These are phyloP conservation scores for Eucalyptus camaldulensis DNA, from an alignment of 345 rosid species.

Conservation along the genomic window DNA sequence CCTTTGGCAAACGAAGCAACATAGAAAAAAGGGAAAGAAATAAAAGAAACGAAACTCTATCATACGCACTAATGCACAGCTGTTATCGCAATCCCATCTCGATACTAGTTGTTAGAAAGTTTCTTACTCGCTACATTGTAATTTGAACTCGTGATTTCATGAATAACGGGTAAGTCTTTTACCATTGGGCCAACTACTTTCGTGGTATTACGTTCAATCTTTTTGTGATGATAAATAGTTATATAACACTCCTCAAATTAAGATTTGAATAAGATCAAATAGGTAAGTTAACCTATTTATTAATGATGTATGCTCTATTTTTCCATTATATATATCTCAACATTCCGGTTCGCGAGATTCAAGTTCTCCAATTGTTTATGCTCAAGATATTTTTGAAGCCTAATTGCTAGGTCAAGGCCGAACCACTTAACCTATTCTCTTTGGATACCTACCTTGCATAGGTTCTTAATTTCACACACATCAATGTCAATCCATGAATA, in stretches of 20 bases:
- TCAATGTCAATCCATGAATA: background rate
- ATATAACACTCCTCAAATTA: background rate
- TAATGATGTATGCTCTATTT: background rate
- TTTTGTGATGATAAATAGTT: background rate
- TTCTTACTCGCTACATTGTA: background rate
- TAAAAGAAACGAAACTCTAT: no score
- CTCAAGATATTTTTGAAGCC: background rate
- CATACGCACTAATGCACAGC: no score
- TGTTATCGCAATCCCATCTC: no score
- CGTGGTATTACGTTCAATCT: background rate
- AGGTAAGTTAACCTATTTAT: background rate
- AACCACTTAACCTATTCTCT: background rate
- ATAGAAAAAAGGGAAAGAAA: no score
- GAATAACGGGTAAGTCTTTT: fast-evolving
- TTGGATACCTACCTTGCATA: background rate
- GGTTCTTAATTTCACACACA: background rate
- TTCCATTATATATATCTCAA: background rate
- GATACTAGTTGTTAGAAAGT: background rate
- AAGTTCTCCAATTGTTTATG: background rate
- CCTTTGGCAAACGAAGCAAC: no score
- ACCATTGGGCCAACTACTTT: fast-evolving
- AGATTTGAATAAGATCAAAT: background rate
- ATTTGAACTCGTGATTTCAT: background rate
- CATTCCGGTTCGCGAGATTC: background rate
- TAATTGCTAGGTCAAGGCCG: background rate